Evolutionary conservation across 345 rosid species (phyloP).

Genomic region (Schrenkiella parvula): DNA sequence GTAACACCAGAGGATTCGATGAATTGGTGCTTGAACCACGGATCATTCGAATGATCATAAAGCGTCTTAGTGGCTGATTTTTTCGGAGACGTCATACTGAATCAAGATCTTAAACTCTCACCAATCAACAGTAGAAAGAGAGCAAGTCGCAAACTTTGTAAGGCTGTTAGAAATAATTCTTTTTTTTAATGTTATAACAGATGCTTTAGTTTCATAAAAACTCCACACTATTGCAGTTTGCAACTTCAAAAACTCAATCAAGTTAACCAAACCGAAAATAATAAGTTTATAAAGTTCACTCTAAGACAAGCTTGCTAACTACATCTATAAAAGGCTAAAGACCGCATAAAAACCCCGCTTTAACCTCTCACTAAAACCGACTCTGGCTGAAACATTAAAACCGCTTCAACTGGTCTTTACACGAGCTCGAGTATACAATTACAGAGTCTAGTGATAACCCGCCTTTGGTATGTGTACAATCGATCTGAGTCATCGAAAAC

Average conservation of each 20-base stretch:
- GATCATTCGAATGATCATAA: constrained; percentile 73
- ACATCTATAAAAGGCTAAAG: constrained; percentile 23
- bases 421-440: constrained; percentile 56
- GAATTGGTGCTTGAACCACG: constrained; percentile 70
- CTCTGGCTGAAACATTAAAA: constrained; percentile 13
- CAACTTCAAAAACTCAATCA: constrained; percentile 8
- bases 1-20: constrained; percentile 14
- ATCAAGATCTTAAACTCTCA: neutral
- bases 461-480: constrained; percentile 97
- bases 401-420: constrained; percentile 34
- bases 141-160: neutral
- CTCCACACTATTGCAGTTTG: neutral
- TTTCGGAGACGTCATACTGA: constrained; percentile 46
- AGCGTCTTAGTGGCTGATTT: constrained; percentile 43
- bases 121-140: neutral
- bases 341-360: constrained; percentile 9
- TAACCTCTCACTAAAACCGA: constrained; percentile 26
- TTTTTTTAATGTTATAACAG: neutral
- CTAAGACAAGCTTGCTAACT: neutral
- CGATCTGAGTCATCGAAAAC: constrained; percentile 93
- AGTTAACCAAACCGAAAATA: neutral
- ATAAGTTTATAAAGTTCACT: neutral
- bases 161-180: neutral
- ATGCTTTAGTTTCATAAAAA: neutral
- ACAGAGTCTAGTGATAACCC: constrained; percentile 88